A percentile compares a stretch with the other conserved stretches of the same genome.
These are phyloP conservation scores for Lyophyllum decastes DNA, from an alignment of 768 basidiomycete species.

Conservation along the genomic window DNA sequence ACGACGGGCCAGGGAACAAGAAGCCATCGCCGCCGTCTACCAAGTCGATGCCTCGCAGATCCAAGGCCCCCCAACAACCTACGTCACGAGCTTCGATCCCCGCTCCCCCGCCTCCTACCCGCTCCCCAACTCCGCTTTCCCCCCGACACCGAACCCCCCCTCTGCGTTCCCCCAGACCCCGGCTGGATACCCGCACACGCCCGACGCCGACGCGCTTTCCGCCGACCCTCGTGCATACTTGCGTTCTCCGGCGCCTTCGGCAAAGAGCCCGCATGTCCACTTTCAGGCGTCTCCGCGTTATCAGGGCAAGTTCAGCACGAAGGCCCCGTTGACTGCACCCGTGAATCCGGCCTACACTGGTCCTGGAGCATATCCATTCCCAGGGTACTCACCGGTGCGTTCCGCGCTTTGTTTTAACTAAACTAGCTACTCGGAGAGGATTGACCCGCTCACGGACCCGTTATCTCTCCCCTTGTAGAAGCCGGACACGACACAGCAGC, in stretches of 20 bases:
- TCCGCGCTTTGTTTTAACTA: background rate
- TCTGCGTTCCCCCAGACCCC: conserved; percentile 16
- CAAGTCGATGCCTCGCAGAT: conserved; percentile 22
- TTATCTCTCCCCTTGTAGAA: conserved; percentile 4
- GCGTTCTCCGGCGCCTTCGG: conserved; percentile 1
- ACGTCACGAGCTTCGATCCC: conserved; percentile 19
- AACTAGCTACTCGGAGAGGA: background rate
- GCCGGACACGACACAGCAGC: conserved; percentile 15
- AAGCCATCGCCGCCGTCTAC: conserved; percentile 19
- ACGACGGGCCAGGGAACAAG: conserved; percentile 11
- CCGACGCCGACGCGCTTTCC: conserved; percentile 5
- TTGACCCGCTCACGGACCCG: background rate
- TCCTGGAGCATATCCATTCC: conserved; percentile 18
- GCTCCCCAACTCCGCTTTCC: conserved; percentile 11
- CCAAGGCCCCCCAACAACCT: conserved; percentile 18
- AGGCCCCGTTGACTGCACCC: conserved; percentile 20
- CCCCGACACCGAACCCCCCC: conserved; percentile 3
- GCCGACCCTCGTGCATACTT: conserved; percentile 1
- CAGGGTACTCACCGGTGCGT: conserved; percentile 23
- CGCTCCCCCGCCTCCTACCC: conserved; percentile 17
- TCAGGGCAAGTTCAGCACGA: conserved; percentile 13
- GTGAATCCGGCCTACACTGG: conserved; percentile 12
- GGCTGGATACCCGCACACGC: conserved; percentile 15
- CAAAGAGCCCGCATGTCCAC: conserved; percentile 6
- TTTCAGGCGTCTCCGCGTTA: conserved; percentile 13